Evolutionary conservation across 2,329 filamentous ascomycete species (phyloP).

Genomic region (Colletotrichum lentis): DNA sequence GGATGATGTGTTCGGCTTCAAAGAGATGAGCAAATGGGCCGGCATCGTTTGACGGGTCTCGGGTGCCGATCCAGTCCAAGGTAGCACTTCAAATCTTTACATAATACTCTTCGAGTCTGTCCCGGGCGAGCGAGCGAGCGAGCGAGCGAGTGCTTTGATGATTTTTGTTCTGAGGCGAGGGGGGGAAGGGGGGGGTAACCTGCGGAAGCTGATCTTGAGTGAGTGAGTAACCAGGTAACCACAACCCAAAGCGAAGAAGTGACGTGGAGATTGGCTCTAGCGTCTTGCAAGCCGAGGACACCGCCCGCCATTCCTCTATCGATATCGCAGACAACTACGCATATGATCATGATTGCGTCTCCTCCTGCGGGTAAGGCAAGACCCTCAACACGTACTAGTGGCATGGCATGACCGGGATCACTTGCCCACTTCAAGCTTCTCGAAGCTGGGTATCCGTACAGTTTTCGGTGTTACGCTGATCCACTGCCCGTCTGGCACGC

Average conservation of each 20-base stretch:
- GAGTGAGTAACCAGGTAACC: background rate
- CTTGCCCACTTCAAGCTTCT: constrained; percentile 32
- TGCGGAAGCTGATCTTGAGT: constrained; percentile 1
- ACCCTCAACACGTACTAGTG: background rate
- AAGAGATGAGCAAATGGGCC: constrained; percentile 1
- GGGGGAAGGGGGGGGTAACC: background rate
- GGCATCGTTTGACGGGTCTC: background rate
- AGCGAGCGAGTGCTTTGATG: background rate
- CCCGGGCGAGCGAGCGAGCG: background rate
- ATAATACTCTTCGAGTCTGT: background rate
- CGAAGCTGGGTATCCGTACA: constrained; percentile 32
- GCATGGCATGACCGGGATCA: constrained; percentile 11
- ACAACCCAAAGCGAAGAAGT: constrained; percentile 1
- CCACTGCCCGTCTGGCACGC: constrained; percentile 2
- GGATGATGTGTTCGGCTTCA: background rate
- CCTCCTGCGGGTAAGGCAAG: constrained; percentile 13
- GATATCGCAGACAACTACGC: constrained; percentile 9
- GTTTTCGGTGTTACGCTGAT: constrained; percentile 12
- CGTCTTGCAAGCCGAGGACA: constrained; percentile 7
- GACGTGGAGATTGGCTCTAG: constrained; percentile 29
- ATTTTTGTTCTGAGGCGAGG: constrained; percentile 5
- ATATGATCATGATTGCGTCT: constrained; percentile 7
- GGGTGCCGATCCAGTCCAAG: constrained; percentile 8
- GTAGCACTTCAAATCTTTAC: background rate
- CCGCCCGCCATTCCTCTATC: constrained; percentile 17